phyloP scores from a whole-genome alignment of 1,284 basidiomycete genomes.

The Melampsora larici-populina region DNA sequence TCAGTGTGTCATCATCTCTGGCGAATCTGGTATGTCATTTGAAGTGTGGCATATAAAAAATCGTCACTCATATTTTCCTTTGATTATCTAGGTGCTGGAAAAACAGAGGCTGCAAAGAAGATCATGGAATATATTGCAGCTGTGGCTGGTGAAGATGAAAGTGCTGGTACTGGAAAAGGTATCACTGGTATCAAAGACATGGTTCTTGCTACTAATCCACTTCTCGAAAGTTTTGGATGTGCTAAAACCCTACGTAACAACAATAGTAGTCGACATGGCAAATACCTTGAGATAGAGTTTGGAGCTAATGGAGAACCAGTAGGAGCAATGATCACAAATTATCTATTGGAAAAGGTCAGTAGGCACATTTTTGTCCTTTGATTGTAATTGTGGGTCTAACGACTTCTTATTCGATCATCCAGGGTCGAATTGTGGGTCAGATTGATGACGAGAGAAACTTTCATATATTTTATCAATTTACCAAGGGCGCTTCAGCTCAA shows the following conservation, averaged over 20 bases:
- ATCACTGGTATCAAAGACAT: slow-evolving; percentile 99
- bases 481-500: slow-evolving; percentile 83
- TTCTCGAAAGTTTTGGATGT: slow-evolving; percentile 97
- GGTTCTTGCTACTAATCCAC: slow-evolving; percentile 98
- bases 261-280: slow-evolving; percentile 97
- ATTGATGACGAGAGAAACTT: slow-evolving; percentile 96
- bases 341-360: slow-evolving; percentile 81
- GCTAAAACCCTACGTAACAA: slow-evolving; percentile 98
- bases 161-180: slow-evolving; percentile 58
- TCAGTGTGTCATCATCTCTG: slow-evolving; percentile 99
- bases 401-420: not conserved
- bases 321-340: slow-evolving; percentile 97
- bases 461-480: slow-evolving; percentile 99
- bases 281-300: slow-evolving; percentile 99
- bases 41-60: slow-evolving; percentile 15
- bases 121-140: slow-evolving; percentile 99
- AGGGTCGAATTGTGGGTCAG: slow-evolving; percentile 90
- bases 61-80: slow-evolving; percentile 51
- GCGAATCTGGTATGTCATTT: slow-evolving; percentile 65
- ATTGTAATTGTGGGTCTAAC: not conserved
- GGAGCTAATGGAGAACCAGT: slow-evolving; percentile 87
- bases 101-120: slow-evolving; percentile 94
- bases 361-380: not conserved
- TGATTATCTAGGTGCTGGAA: slow-evolving; percentile 68
- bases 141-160: slow-evolving; percentile 75